A percentile compares a stretch with the other conserved stretches of the same genome.
Conservation (phyloP, 176 grass and related monocot species). For the Oryza glaberrima region DNA sequence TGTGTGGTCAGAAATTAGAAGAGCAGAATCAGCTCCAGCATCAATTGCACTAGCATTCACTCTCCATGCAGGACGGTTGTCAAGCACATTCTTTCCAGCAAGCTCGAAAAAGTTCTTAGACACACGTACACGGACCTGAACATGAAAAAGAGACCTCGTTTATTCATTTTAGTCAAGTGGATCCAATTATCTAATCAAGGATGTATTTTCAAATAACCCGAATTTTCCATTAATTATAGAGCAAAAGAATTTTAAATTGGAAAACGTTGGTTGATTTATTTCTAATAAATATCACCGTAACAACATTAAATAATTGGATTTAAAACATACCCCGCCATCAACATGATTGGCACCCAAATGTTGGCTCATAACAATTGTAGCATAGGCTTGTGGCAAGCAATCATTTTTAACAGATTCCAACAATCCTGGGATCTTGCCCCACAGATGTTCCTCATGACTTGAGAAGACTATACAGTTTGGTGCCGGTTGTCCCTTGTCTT, state of each 20-base stretch:
- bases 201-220: background rate
- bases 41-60: conserved; percentile 77
- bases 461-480: conserved; percentile 59
- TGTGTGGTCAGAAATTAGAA: conserved; percentile 91
- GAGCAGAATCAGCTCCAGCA: conserved; percentile 50
- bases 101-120: conserved; percentile 79
- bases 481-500: conserved; percentile 41
- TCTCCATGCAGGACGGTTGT: conserved; percentile 66
- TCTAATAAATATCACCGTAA: background rate
- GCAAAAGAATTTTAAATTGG: background rate
- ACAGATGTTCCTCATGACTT: conserved; percentile 71
- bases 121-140: conserved; percentile 62
- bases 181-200: conserved; percentile 11
- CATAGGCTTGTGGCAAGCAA: conserved; percentile 65
- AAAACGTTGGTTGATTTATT: background rate
- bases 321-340: conserved; percentile 64
- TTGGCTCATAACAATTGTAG: conserved; percentile 66
- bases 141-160: conserved; percentile 15
- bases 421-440: conserved; percentile 66
- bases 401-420: conserved; percentile 61
- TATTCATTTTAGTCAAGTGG: conserved; percentile 5
- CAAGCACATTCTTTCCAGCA: conserved; percentile 59
- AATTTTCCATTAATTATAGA: background rate
- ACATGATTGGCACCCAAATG: conserved; percentile 67
- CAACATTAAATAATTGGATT: conserved; percentile 17